A percentile compares a stretch with the other conserved stretches of the same genome.
These are phyloP conservation scores for Phialophora macrospora DNA, from an alignment of 2,329 filamentous ascomycete genomes.

Conservation along the genomic window DNA sequence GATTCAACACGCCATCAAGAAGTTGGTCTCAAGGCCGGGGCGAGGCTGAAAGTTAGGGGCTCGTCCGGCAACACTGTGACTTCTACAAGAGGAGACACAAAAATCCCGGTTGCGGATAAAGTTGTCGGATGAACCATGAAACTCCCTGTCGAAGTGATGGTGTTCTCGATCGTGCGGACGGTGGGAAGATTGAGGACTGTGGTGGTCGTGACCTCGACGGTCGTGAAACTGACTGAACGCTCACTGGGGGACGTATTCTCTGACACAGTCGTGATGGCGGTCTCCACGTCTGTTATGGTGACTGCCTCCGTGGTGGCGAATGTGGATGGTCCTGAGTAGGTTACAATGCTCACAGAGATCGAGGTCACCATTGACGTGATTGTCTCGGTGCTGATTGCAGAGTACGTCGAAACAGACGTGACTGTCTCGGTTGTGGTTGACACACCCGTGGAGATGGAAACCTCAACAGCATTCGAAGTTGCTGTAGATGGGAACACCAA, in stretches of 20 bases:
- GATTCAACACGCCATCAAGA: background rate
- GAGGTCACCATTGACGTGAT: slow-evolving; percentile 11
- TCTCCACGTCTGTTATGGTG: slow-evolving; percentile 10
- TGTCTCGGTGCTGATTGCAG: slow-evolving; percentile 4
- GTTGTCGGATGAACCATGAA: background rate
- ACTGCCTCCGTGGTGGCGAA: slow-evolving; percentile 2
- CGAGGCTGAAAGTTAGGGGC: background rate
- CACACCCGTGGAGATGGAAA: background rate
- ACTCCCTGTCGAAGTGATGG: background rate
- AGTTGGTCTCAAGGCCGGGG: background rate
- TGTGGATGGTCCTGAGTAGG: slow-evolving; percentile 16
- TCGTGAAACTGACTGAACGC: background rate
- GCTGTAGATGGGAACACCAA: background rate
- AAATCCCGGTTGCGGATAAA: background rate
- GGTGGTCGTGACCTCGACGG: background rate
- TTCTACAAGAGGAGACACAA: background rate
- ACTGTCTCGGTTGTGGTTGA: slow-evolving; percentile 1
- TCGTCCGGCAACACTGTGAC: background rate
- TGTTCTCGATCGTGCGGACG: background rate
- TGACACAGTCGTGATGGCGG: background rate
- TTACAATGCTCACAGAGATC: slow-evolving; percentile 16
- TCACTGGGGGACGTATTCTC: background rate
- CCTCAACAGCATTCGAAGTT: background rate
- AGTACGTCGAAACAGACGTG: background rate
- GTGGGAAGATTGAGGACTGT: background rate